Evolutionary conservation across 2,329 filamentous ascomycete genomes (phyloP).

Genomic region (Aspergillus sp.): DNA sequence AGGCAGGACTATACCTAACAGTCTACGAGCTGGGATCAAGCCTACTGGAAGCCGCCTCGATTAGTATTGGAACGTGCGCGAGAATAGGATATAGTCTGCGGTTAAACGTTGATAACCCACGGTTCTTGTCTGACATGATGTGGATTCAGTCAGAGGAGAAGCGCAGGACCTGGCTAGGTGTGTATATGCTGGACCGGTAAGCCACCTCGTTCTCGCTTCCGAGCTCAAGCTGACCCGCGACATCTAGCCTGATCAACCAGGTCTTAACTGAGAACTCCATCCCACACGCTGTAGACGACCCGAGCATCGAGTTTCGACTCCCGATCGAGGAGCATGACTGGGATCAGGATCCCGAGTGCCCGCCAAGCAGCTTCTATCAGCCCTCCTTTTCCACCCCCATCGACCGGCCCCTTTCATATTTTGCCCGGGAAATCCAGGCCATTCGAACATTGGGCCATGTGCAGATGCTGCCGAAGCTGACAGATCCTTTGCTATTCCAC

Average conservation of each 20-base stretch:
- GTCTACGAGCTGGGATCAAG: conserved; percentile 9
- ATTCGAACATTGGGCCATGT: conserved; percentile 4
- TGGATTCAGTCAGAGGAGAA: conserved; percentile 10
- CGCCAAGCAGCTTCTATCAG: too few species aligned
- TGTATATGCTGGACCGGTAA: conserved; percentile 16
- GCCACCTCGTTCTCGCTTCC: too few species aligned
- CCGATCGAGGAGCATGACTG: conserved; percentile 3
- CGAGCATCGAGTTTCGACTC: not conserved
- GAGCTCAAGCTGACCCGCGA: not conserved
- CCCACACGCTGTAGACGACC: conserved; percentile 6
- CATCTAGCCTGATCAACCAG: not conserved
- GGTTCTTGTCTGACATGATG: not conserved
- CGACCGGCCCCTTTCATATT: conserved; percentile 7
- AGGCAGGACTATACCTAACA: conserved; percentile 4
- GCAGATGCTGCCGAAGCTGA: not conserved
- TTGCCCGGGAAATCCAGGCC: conserved; percentile 10
- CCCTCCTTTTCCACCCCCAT: not conserved
- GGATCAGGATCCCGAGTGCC: not conserved
- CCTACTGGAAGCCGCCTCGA: not conserved
- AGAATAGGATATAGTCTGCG: conserved; percentile 7
- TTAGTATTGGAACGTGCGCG: conserved; percentile 8
- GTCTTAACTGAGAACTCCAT: not conserved
- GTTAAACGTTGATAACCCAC: conserved; percentile 3
- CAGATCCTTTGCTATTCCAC: not conserved
- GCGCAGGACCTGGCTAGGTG: conserved; percentile 9